Evolutionary conservation across 2,329 filamentous ascomycete species (phyloP), one percentile per base, ranked within the genome.

Genomic region (Didymella arachidicola): DNA sequence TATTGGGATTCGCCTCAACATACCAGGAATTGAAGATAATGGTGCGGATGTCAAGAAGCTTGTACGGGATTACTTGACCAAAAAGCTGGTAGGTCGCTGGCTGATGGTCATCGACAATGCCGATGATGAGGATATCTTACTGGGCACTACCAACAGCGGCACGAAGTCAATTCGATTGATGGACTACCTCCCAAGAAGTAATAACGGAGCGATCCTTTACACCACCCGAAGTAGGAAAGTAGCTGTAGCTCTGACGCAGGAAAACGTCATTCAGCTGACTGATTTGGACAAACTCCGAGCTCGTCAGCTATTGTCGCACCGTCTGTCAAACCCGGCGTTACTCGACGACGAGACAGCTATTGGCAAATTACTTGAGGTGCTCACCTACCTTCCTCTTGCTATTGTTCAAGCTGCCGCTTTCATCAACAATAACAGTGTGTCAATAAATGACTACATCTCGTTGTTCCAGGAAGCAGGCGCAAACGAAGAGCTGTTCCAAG

Each of bases 101-200:
- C 66, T 83, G 1, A 54, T 82, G 39, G 67, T 83, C 38, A 49
- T 82, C n/a, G 79, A 83, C 53, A 82, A 81, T 48, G 78, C 77
- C 11, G 79, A 83, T 53, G 77, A 82, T 54, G 46, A 48, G 4
- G 57, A 72, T 1, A 53, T 80, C 2, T 53, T 78, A 0, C 68
- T 72, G 38, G 62, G 61, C 22, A 11, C 56, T 1, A 32, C 38
- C 19, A 34, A 42, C 36, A 44, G 32, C 45, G 36, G 47, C n/a
- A n/a, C 43, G 4, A 45, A 29, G 6, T 36, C 59, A 5, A 10
- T 51, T 5, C 55, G 48, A 49, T 60, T 78, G 2, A 39, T 32
- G 1, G 51, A 72, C 5, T 71, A 71, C 60, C 62, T 81, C 7
- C 78, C 77, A 42, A 67, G 55, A 30, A 73, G 63, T 50, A 32